Base-by-base conservation (phyloP, 495 filamentous ascomycete genomes). In the Hapsidospora chrysogenum region DNA sequence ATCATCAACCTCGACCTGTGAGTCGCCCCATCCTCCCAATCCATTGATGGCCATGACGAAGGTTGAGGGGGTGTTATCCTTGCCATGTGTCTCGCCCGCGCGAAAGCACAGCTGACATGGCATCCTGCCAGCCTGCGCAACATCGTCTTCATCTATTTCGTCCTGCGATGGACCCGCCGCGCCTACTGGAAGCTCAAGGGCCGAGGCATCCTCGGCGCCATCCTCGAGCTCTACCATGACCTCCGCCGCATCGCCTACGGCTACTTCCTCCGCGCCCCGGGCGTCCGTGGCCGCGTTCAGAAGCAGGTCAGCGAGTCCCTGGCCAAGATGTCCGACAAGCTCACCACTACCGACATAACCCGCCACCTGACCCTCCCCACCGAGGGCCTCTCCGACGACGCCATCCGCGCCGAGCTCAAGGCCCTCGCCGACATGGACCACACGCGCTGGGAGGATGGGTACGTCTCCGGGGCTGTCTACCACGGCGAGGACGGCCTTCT, bases 391-490 rank as follows among this genome's bases (percentile, higher is more conserved):
- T 68, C 70, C 1, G 63, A 77, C 18, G 82, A 92, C 9, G 74
- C 76, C 45, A 64, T 96, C 13, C 69, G 72, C 41, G 74, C 74
- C 31, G 87, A 95, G 59, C 69, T 97, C 41, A 70, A 74, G 29
- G 72, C 74, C 45, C 60, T 96, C 41, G 74, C 70, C 19, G 72
- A 67, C 23, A 79, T 99, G 82, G 77, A 95, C 40, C 89, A 94
- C 58, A 89, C 85, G 7, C 68, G 78, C 41, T 99, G 89, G 89
- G 89, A 99, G 57, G 85, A 95, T 58, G 89, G 89, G 15, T 72
- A 70, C 32, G 89, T 99, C 27, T 92, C 82, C 37, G 89, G 89
- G 33, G 87, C 89, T 15, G 89, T 99, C 18, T 99, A 99, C 52
- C 86, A 94, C 49, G 89, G 92, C 33, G 89, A 92, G 37, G 64